Evolutionary conservation across 768 basidiomycete species (phyloP), one percentile per base, ranked within the genome.

Genomic region (Agrocybe pediades): DNA sequence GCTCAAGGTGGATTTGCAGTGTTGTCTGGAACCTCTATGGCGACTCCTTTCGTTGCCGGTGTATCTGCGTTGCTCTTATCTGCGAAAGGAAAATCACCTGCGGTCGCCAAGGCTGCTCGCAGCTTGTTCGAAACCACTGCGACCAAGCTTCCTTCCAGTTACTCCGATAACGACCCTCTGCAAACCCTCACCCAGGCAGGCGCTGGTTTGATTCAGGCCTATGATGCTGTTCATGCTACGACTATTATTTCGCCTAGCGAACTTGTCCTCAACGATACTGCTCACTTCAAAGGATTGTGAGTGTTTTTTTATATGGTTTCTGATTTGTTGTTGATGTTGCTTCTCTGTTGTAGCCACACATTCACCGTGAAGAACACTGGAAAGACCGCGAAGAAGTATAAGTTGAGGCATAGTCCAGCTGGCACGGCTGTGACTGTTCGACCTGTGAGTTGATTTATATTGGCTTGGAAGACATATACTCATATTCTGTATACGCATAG

Each of bases 251-350:
- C 78, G 4, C 84, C 84, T 6, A 74, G 77, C 13, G 79, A 86
- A 62, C 70, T 88, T 13, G 58, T 81, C 33, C 67, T 86, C 33
- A 88, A 89, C 57, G 86, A 87, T 62, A 87, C 86, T 4, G 75
- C 80, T 6, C 71, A 84, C 60, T 81, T 82, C 64, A 66, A 71
- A 46, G 63, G 68, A 30, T 41, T 63, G 80, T 81, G 60, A 55
- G 78, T 69, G 11, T 13, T 15, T 15, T 9, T 19, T 47, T 27
- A 4, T 54, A 41, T 17, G 46, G 13, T 15, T 40, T 30, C 16
- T 49, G 41, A 29, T 52, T 20, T 51, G 45, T 8, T 20, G 6
- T 16, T 17, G 15, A 25, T 24, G 6, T 15, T 50, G 17, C 8
- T 17, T 26, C 6, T 40, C 41, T 44, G 1, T 39, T 50, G 1